phyloP scores from a whole-genome alignment of 257 asterid species.

The Buddleja alternifolia region DNA sequence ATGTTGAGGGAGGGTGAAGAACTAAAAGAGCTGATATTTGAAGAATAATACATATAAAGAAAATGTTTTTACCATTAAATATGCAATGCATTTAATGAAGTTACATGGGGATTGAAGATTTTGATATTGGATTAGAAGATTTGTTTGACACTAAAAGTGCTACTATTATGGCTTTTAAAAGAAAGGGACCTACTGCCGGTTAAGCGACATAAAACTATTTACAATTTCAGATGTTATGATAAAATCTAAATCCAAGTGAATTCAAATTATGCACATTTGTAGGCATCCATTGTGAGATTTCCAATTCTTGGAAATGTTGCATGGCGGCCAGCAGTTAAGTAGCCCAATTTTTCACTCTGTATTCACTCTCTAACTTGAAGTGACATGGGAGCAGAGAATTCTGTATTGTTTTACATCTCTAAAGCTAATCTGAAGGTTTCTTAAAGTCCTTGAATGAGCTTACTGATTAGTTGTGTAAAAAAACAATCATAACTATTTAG shows the following conservation, averaged over 20 bases:
- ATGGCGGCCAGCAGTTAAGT: not conserved
- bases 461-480: not conserved
- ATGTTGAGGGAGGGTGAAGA: slow-evolving; percentile 6
- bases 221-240: not conserved
- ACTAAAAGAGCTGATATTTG: not conserved
- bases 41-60: slow-evolving; percentile 3
- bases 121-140: not conserved
- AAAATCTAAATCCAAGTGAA: not conserved
- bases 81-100: slow-evolving; percentile 2
- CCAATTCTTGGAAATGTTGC: not conserved
- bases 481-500: not conserved
- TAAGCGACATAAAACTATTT: not conserved
- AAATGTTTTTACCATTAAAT: not conserved
- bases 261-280: not conserved
- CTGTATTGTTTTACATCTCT: slow-evolving; percentile 12
- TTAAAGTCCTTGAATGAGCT: not conserved
- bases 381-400: not conserved
- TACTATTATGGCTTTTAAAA: slow-evolving; percentile 7
- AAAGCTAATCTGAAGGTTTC: not conserved
- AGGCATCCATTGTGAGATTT: not conserved
- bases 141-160: not conserved
- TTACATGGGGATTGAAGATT: not conserved
- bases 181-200: not conserved
- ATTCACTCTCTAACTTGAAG: slow-evolving; percentile 3
- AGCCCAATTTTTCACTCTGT: not conserved